Evolutionary conservation across 208 protist genomes (phyloP).

Genomic region (Entamoeba invadens): DNA sequence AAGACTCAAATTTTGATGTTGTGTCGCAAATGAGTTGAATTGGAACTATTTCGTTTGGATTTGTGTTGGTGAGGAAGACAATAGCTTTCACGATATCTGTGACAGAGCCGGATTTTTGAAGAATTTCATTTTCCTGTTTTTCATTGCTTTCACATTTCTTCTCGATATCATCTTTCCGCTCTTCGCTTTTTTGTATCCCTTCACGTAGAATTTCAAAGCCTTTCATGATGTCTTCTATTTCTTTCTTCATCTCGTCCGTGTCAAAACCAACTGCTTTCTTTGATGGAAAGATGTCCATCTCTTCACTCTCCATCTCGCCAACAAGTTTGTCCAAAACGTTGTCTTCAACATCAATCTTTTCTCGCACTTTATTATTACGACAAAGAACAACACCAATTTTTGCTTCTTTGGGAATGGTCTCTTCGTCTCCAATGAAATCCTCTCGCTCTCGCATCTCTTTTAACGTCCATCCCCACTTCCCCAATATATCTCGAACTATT

Average conservation of each 20-base stretch:
- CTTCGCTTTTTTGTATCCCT: not conserved
- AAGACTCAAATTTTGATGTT: not conserved
- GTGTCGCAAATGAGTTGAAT: not conserved
- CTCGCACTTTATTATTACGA: not conserved
- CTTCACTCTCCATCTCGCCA: not conserved
- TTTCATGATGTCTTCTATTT: not conserved
- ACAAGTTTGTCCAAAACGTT: not conserved
- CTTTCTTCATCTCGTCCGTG: not conserved
- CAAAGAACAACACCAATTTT: not conserved
- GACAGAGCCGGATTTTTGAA: not conserved
- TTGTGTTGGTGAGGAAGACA: not conserved
- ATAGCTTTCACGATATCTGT: not conserved
- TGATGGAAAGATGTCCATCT: not conserved
- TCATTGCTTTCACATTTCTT: not conserved
- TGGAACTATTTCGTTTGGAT: not conserved
- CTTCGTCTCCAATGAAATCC: not conserved
- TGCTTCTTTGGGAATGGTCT: not conserved
- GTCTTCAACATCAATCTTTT: not conserved
- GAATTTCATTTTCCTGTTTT: not conserved
- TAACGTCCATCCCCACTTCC: not conserved
- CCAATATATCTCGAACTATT: not conserved
- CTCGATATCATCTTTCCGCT: not conserved
- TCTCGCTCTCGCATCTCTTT: not conserved
- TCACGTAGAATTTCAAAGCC: not conserved
- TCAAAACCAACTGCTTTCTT: not conserved